These are phyloP conservation scores for Cordyceps cicadae DNA, from an alignment of 2,329 filamentous ascomycete genomes.

Conservation along the genomic window DNA sequence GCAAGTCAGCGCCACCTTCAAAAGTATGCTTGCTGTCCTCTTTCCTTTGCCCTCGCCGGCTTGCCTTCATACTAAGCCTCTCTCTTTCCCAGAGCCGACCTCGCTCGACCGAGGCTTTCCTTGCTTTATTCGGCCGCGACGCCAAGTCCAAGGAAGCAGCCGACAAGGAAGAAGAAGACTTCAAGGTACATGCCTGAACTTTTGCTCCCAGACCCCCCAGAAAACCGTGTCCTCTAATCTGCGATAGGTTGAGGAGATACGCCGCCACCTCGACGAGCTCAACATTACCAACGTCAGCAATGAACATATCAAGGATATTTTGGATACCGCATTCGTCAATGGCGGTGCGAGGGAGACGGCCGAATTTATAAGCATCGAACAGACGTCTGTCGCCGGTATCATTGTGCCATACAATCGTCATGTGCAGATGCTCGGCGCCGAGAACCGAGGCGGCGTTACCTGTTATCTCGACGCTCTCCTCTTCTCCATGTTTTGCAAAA, in stretches of 20 bases:
- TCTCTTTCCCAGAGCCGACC: slow-evolving; percentile 38
- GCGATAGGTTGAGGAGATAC: slow-evolving; percentile 33
- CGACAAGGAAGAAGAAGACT: slow-evolving; percentile 39
- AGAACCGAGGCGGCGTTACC: slow-evolving; percentile 80
- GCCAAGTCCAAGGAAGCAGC: slow-evolving; percentile 40
- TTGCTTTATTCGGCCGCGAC: slow-evolving; percentile 57
- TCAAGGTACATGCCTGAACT: slow-evolving; percentile 25
- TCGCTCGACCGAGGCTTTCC: slow-evolving; percentile 49
- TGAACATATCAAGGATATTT: slow-evolving; percentile 50
- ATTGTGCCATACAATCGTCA: slow-evolving; percentile 66
- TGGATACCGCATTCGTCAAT: slow-evolving; percentile 54
- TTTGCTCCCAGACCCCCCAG: background rate
- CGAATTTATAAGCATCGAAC: slow-evolving; percentile 67
- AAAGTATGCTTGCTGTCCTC: slow-evolving; percentile 17
- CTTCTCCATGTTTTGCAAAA: slow-evolving; percentile 89
- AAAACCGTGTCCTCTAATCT: background rate
- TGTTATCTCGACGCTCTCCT: slow-evolving; percentile 88
- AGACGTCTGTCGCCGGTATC: slow-evolving; percentile 72
- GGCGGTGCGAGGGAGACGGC: slow-evolving; percentile 67
- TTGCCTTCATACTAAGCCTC: slow-evolving; percentile 6
- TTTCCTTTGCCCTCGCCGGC: background rate
- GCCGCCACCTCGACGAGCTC: slow-evolving; percentile 32
- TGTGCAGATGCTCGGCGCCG: slow-evolving; percentile 69
- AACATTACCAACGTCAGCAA: slow-evolving; percentile 39
- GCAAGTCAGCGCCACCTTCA: slow-evolving; percentile 46